Evolutionary conservation across 306 rosid species (phyloP).

Genomic region (Prunus salicina): DNA sequence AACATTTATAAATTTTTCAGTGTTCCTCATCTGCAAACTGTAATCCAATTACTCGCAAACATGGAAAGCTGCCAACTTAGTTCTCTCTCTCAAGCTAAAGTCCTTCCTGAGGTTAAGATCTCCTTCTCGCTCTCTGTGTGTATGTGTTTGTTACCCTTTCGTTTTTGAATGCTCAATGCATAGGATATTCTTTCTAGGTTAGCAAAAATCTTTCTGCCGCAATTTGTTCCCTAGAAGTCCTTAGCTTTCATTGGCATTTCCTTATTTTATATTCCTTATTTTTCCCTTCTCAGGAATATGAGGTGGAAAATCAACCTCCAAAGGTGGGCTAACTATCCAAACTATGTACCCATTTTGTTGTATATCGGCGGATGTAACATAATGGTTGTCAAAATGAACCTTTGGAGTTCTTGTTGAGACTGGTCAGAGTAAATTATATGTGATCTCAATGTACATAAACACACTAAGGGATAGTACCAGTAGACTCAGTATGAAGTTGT

Average conservation of each 20-base stretch:
- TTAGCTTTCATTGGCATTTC: not conserved
- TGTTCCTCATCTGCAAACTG: constrained; percentile 72
- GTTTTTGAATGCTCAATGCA: no score
- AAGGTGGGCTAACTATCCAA: constrained; percentile 16
- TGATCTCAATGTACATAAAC: not conserved
- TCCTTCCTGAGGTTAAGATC: constrained; percentile 52
- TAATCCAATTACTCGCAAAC: constrained; percentile 67
- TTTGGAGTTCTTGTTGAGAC: constrained; percentile 5
- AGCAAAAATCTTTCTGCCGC: not conserved
- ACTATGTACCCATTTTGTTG: not conserved
- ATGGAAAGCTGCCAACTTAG: constrained; percentile 82
- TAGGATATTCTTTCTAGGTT: not conserved
- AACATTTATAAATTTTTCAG: constrained; percentile 34
- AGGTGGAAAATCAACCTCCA: constrained; percentile 34
- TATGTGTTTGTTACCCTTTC: not conserved
- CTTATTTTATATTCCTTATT: not conserved
- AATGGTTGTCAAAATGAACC: not conserved
- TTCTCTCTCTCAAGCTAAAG: constrained; percentile 42
- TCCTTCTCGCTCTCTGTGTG: not conserved
- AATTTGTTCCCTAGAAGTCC: not conserved
- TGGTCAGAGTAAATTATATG: constrained; percentile 1
- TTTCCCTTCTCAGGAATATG: constrained; percentile 39
- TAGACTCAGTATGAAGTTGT: not conserved
- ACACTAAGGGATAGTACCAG: not conserved
- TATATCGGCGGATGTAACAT: not conserved